A percentile compares a stretch with the other conserved stretches of the same genome.
Evolutionary conservation across 2,329 filamentous ascomycete species (phyloP).

Genomic region (Trichoderma harzianum): DNA sequence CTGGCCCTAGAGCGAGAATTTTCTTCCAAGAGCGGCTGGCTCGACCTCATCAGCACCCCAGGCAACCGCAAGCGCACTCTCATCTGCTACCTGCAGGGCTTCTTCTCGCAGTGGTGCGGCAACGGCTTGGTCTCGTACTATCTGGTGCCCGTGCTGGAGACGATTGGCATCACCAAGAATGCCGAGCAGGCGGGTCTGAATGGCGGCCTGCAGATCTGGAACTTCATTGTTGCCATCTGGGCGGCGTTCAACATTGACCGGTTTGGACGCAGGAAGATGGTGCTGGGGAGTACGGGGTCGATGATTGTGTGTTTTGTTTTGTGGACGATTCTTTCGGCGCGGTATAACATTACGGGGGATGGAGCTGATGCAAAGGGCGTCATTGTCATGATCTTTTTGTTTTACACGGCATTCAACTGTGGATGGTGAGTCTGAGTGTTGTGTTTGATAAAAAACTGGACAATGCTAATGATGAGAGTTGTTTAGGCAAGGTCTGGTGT

Average conservation of each 20-base stretch:
- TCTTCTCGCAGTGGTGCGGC: slow-evolving; percentile 15
- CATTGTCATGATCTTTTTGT: slow-evolving; percentile 16
- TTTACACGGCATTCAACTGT: slow-evolving; percentile 12
- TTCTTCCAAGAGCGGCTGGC: slow-evolving; percentile 1
- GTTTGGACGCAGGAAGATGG: slow-evolving; percentile 6
- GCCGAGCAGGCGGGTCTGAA: slow-evolving; percentile 8
- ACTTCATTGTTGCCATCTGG: slow-evolving; percentile 10
- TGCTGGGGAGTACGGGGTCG: slow-evolving; percentile 5
- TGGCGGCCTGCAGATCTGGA: slow-evolving; percentile 12
- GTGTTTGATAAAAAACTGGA: not conserved
- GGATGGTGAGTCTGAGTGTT: slow-evolving; percentile 5
- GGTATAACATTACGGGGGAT: not conserved
- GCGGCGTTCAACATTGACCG: slow-evolving; percentile 7
- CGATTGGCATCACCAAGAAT: slow-evolving; percentile 13
- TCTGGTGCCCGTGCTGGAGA: slow-evolving; percentile 13
- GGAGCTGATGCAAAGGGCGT: slow-evolving; percentile 1
- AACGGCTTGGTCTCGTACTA: slow-evolving; percentile 13
- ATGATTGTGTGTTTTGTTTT: slow-evolving; percentile 9
- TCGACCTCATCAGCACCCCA: slow-evolving; percentile 6
- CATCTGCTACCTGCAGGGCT: slow-evolving; percentile 14
- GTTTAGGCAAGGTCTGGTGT: slow-evolving; percentile 42
- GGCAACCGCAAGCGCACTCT: slow-evolving; percentile 13
- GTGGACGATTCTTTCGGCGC: slow-evolving; percentile 9
- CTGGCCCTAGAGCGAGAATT: slow-evolving; percentile 4
- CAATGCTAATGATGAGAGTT: not conserved